Conservation (phyloP, 805 yeast species). For the Candida silvicultrix region DNA sequence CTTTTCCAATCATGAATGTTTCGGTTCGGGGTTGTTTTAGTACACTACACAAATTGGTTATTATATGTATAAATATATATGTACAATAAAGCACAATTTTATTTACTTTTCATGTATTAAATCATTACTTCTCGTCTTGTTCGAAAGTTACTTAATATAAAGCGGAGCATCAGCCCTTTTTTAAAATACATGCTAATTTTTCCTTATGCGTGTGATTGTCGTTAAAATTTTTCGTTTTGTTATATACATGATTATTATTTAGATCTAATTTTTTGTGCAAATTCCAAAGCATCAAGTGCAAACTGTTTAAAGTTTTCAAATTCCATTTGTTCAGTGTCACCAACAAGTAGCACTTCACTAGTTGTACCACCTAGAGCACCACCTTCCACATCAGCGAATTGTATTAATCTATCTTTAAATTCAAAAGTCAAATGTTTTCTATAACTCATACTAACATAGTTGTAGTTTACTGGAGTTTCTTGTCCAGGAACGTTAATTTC, state of each 20-base stretch:
- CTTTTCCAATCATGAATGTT: no score
- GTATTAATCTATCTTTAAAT: slow-evolving; percentile 30
- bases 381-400: slow-evolving; percentile 45
- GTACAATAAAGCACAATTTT: neutral
- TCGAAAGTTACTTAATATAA: neutral
- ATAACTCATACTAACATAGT: slow-evolving; percentile 36
- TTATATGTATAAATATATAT: neutral
- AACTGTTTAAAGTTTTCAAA: slow-evolving; percentile 13
- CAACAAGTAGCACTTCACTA: slow-evolving; percentile 41
- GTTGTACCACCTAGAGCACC: slow-evolving; percentile 51
- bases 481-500: slow-evolving; percentile 29
- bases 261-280: slow-evolving; percentile 2
- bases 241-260: neutral
- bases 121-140: neutral
- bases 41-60: no score
- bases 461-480: slow-evolving; percentile 35
- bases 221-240: neutral
- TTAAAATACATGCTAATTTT: no score
- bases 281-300: slow-evolving; percentile 11
- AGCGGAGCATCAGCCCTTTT: no score
- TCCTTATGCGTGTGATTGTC: no score
- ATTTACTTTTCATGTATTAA: neutral
- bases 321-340: slow-evolving; percentile 20
- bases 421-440: slow-evolving; percentile 39
- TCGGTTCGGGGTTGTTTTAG: no score